phyloP scores from a whole-genome alignment of 1,284 basidiomycete species.

The Ceratobasidium theobromae region DNA sequence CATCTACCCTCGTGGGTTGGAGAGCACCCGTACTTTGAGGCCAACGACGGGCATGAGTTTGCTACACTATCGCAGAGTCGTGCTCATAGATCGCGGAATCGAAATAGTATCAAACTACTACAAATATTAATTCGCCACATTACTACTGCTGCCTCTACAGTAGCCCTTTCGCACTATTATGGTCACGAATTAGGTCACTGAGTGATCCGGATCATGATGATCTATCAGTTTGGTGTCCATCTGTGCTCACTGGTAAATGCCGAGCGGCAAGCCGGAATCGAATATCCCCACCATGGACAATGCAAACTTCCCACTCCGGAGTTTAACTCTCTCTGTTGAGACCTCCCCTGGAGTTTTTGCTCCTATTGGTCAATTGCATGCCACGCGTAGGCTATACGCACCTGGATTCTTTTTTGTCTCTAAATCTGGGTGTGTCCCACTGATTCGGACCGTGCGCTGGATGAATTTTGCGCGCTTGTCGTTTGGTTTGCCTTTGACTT shows the following conservation, averaged over 20 bases:
- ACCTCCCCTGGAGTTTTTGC: constrained; percentile 3
- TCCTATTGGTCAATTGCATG: background rate
- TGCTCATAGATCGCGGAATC: no score
- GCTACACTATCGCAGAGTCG: no score
- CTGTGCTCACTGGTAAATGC: constrained; percentile 1
- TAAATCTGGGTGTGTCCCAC: constrained; percentile 6
- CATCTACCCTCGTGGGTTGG: no score
- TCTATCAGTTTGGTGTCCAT: background rate
- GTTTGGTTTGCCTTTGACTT: background rate
- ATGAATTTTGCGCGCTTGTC: constrained; percentile 2
- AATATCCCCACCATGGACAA: constrained; percentile 12
- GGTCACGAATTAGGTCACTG: no score
- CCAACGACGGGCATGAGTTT: no score
- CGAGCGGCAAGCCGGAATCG: background rate
- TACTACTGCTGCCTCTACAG: no score
- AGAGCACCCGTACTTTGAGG: no score
- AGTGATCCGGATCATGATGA: no score
- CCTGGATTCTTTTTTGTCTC: constrained; percentile 20
- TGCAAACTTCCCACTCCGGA: background rate
- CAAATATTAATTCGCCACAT: no score
- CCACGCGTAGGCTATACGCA: constrained; percentile 6
- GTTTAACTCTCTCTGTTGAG: background rate
- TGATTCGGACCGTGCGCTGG: background rate
- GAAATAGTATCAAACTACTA: no score
- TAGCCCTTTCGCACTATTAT: no score